Evolutionary conservation across 345 rosid species (phyloP).

Genomic region (Aquilaria yunnanensis): DNA sequence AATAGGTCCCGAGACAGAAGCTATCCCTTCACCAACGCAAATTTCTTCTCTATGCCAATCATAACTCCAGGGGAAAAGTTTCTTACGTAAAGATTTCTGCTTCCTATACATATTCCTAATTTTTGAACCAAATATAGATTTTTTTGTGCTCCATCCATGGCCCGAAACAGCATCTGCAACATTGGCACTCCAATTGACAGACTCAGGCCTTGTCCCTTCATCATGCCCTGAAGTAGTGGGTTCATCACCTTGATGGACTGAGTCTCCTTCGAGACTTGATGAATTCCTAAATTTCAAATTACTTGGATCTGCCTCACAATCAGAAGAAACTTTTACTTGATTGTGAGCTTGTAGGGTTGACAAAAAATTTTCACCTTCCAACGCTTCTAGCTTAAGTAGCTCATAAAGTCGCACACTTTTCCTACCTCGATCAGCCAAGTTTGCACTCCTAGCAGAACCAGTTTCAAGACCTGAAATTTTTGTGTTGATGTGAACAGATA

Average conservation of each 20-base stretch:
- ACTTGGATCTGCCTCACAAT: slow-evolving; percentile 24
- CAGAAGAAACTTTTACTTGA: slow-evolving; percentile 20
- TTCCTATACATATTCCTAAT: slow-evolving; percentile 63
- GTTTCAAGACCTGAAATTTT: slow-evolving; percentile 21
- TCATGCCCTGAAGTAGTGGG: slow-evolving; percentile 80
- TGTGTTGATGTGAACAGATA: slow-evolving; percentile 19
- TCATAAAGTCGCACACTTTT: slow-evolving; percentile 84
- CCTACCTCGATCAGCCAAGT: slow-evolving; percentile 44
- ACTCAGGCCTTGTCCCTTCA: slow-evolving; percentile 33
- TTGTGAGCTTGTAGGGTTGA: slow-evolving; percentile 20
- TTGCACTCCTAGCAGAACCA: slow-evolving; percentile 34
- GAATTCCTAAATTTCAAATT: slow-evolving; percentile 22
- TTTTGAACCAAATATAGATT: slow-evolving; percentile 56
- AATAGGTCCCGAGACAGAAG: slow-evolving; percentile 58
- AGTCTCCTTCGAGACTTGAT: slow-evolving; percentile 25
- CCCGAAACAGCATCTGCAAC: slow-evolving; percentile 29
- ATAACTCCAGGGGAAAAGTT: slow-evolving; percentile 93
- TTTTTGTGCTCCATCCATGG: slow-evolving; percentile 49
- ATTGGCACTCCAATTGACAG: slow-evolving; percentile 21
- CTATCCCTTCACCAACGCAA: slow-evolving; percentile 52
- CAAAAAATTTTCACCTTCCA: slow-evolving; percentile 31
- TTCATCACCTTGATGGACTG: slow-evolving; percentile 40
- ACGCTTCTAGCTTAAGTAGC: slow-evolving; percentile 72
- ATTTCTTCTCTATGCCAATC: slow-evolving; percentile 94
- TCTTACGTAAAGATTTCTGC: slow-evolving; percentile 84